phyloP scores from a whole-genome alignment of 177 flowering plant species.

The Telopea speciosissima region DNA sequence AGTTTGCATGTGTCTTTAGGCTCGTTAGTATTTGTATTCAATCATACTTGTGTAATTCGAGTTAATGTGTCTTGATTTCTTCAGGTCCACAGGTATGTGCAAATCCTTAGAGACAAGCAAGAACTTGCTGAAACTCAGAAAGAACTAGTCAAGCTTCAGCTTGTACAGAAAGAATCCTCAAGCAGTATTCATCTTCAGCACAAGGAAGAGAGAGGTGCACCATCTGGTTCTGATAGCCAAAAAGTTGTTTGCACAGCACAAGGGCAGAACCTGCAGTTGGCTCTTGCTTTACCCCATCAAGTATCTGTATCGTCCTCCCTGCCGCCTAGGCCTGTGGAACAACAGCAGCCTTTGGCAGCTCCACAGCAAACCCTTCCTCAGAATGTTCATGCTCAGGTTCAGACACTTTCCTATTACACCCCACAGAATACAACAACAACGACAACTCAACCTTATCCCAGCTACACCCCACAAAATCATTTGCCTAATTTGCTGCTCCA shows the following conservation, averaged over 20 bases:
- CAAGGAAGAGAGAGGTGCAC: slow-evolving; percentile 45
- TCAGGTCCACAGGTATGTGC: slow-evolving; percentile 92
- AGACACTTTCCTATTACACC: slow-evolving; percentile 47
- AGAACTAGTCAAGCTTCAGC: slow-evolving; percentile 87
- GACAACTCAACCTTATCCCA: no score
- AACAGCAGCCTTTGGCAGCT: slow-evolving; percentile 12
- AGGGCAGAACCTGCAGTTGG: slow-evolving; percentile 48
- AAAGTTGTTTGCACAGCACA: slow-evolving; percentile 43
- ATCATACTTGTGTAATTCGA: no score
- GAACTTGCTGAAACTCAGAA: slow-evolving; percentile 90
- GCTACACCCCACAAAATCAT: slow-evolving; percentile 48
- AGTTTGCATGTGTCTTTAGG: no score
- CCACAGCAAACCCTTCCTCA: slow-evolving; percentile 42
- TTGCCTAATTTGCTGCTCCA: slow-evolving; percentile 35
- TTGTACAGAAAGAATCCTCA: slow-evolving; percentile 64
- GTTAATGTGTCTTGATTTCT: slow-evolving; percentile 1
- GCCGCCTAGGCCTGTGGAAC: slow-evolving; percentile 32
- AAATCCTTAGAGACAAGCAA: slow-evolving; percentile 92
- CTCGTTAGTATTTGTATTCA: no score
- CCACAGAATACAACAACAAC: no score
- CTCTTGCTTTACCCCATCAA: slow-evolving; percentile 77
- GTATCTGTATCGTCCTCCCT: slow-evolving; percentile 34
- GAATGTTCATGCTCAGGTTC: slow-evolving; percentile 29
- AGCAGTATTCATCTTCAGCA: slow-evolving; percentile 33
- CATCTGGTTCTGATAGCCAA: slow-evolving; percentile 43